These are phyloP conservation scores for Stachybotrys chartarum DNA, from an alignment of 2,329 filamentous ascomycete genomes.

Conservation along the genomic window DNA sequence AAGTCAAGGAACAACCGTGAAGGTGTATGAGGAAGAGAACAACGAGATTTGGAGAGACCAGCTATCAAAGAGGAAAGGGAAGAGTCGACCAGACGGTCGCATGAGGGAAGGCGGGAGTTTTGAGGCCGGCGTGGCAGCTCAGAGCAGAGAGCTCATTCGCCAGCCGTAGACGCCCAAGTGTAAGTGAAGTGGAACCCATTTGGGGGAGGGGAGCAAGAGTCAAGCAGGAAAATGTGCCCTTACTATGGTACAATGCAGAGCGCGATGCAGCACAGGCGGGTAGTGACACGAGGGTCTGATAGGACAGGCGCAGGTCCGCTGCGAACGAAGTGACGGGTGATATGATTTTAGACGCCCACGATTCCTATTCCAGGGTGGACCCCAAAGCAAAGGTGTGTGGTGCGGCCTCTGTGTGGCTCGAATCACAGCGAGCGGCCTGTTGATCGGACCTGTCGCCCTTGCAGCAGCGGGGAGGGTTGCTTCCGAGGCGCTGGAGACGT, in stretches of 20 bases:
- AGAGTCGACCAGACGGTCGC: constrained; percentile 22
- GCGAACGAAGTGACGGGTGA: constrained; percentile 9
- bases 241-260: constrained; percentile 8
- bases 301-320: constrained; percentile 12
- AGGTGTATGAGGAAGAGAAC: neutral
- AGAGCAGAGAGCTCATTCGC: constrained; percentile 22
- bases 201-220: constrained; percentile 13
- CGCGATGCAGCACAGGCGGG: constrained; percentile 8
- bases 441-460: neutral
- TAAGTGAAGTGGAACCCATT: constrained; percentile 23
- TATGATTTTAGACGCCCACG: constrained; percentile 18
- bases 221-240: constrained; percentile 10
- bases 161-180: constrained; percentile 25
- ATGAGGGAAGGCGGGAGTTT: constrained; percentile 42
- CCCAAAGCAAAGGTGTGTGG: neutral
- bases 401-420: neutral
- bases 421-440: neutral
- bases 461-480: neutral
- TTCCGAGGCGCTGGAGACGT: too few species aligned
- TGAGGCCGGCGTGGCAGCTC: constrained; percentile 30
- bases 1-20: neutral
- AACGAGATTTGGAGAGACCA: constrained; percentile 40
- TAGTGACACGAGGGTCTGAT: constrained; percentile 16
- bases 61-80: constrained; percentile 42
- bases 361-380: neutral